Evolutionary conservation across 805 yeast species (phyloP), one percentile per base, ranked within the genome.

Genomic region (Candida sonorensis): DNA sequence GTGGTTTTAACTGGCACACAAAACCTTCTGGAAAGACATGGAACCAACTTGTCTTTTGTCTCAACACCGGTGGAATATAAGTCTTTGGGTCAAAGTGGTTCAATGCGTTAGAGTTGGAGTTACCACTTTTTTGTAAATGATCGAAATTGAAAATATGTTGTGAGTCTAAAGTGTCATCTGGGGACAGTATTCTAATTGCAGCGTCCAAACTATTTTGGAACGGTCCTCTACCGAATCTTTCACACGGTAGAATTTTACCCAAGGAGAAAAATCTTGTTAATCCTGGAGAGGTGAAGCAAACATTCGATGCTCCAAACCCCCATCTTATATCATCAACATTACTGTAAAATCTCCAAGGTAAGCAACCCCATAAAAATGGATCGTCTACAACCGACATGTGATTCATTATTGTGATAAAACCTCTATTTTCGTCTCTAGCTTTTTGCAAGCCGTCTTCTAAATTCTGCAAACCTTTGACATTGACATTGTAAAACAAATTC

Each of bases 1-100:
- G 96, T 22, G 80, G 77, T 38, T 77, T 69, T 30, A 84, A 55
- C 55, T 92, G 98, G 33, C 90, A 71, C 4, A 90, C 97, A 53
- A 80, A 85, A 0, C 94, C 95, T 55, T 90, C 98, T 0, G 98
- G 98, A 57, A 85, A 90, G 4, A 87, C 75, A 53, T 90, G 97
- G 37, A 92, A 74, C 97, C 97, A 90, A 0, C 85, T 75, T 1
- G 92, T 80, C 37, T 71, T 74, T 11, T 67, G 57, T 35, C 88
- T 62, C 17, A 73, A 60, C 21, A 81, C 64, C 2, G 90, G 90
- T 2, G 73, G 62, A 1, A 66, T 31, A 40, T 69, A 69, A 5
- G 48, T 48, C 22, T 49, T 42, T 16, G 42, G 57, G 62, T 46
- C 42, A 30, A 53, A 31, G 28, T 42, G 41, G 17, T 38, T 39